Base-by-base conservation (phyloP, 106 monocot species). In the Acanthochlamys bracteata region DNA sequence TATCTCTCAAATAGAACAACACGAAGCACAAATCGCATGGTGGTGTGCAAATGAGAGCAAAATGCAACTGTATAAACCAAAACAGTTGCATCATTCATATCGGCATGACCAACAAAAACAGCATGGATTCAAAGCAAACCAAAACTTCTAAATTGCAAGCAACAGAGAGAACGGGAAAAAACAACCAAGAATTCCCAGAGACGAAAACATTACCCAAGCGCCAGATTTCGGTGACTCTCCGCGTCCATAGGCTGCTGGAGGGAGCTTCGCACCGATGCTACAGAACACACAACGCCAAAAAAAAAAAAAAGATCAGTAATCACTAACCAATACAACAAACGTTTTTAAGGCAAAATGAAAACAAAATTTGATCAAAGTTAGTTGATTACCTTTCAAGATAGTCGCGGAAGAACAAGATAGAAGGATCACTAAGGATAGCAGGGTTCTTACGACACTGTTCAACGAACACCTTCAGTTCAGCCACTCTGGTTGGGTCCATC, bases 191-290 rank as follows among this genome's bases (percentile, higher is more conserved):
- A 33, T 6, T 33, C 33, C 1, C 33, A 33, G 33, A 33, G 33
- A 33, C 1, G 33, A 33, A 59, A 59, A 25, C 7, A 59, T 20
- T 74, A 89, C 77, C 69, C 57, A 14, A 67, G 67, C 64, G 16
- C 64, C 57, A 40, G 71, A n/a, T 15, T 65, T 57, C 20, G 78
- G 69, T 0, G 72, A 82, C 10, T 61, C 72, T 11, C 61, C 64
- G 20, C 42, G 10, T 39, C 55, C 42, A 63, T 78, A 85, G 24
- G 91, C 83, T 12, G 80, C 55, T 17, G 80, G 66, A 16, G 91
- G 96, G 53, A 96, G 72, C 65, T 88, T 85, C 26, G 91, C 88
- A 13, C 85, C 91, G 80, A 96, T 49, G 59, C 96, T 96, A 71
- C 9, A 67, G 53, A 23, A 25, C 57, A 24, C 19, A 15, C 20